Evolutionary conservation across 106 monocot genomes (phyloP).

Genomic region (Hemerocallis citrina): DNA sequence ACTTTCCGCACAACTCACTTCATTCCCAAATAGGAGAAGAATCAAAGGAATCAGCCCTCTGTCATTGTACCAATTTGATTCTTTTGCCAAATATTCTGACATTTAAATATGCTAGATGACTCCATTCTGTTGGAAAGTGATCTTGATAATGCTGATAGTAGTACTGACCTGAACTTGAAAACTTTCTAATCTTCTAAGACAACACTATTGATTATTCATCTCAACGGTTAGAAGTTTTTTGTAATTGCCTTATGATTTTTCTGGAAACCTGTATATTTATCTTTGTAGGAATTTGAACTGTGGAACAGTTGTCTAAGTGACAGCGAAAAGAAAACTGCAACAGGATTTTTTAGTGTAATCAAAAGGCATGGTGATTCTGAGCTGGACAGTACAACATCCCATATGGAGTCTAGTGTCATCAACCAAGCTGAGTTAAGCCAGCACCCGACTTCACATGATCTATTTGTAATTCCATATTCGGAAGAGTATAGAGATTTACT

Average conservation of each 20-base stretch:
- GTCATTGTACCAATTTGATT: too few species aligned
- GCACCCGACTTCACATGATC: conserved; percentile 19
- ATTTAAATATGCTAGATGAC: not conserved
- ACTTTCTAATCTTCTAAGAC: not conserved
- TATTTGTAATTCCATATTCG: conserved; percentile 68
- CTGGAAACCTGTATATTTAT: not conserved
- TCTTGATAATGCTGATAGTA: not conserved
- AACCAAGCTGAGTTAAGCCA: conserved; percentile 4
- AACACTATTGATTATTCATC: not conserved
- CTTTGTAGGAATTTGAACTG: conserved; percentile 67
- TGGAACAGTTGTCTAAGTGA: conserved; percentile 63
- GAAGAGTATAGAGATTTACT: conserved; percentile 63
- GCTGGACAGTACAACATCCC: conserved; percentile 8
- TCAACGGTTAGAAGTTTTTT: too few species aligned
- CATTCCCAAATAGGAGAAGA: too few species aligned
- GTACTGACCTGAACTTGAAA: not conserved
- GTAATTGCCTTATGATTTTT: not conserved
- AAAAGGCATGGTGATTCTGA: conserved; percentile 45
- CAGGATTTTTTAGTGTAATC: conserved; percentile 85
- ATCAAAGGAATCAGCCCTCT: too few species aligned
- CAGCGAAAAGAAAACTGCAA: conserved; percentile 47
- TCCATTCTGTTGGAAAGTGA: not conserved
- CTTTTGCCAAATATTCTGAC: too few species aligned
- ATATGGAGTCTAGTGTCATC: conserved; percentile 7
- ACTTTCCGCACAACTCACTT: too few species aligned